Base-by-base conservation (phyloP, 139 green algal genomes). In the Ettlia oleoabundans region DNA sequence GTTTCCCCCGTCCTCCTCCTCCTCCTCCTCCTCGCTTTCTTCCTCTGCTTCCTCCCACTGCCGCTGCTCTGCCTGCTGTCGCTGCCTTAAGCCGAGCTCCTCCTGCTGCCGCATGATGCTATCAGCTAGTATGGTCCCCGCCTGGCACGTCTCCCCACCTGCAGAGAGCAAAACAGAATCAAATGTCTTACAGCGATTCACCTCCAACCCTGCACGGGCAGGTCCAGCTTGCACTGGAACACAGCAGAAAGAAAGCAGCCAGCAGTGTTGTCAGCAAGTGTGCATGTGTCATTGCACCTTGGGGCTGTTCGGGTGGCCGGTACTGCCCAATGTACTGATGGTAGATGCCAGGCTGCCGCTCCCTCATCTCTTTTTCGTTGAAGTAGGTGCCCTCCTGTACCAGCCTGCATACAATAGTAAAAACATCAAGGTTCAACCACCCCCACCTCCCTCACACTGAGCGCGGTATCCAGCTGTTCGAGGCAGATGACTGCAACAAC, bases 261-360 rank as follows among this genome's bases (percentile, higher is more conserved):
- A n/a, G n/a, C n/a, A n/a, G n/a, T n/a, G n/a, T n/a, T n/a, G n/a
- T n/a, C n/a, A n/a, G n/a, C n/a, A n/a, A n/a, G n/a, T n/a, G n/a
- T n/a, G n/a, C n/a, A n/a, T n/a, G n/a, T n/a, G n/a, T n/a, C n/a
- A n/a, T n/a, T 32, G 28, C 53, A 73, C 66, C 67, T 9, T 78
- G 28, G 0, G 79, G 79, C 37, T 33, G 30, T 62, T 53, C 67
- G 0, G 76, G 52, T 18, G 64, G 55, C 3, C 26, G 35, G 62
- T 82, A 90, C 74, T 85, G 84, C 30, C 91, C 92, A 2, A 96
- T 80, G 66, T 92, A 91, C 53, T 94, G 82, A 28, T 96, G 90
- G 75, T 95, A 89, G 13, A 96, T 79, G 68, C 90, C 85, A 5
- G 93, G 93, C 67, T 85, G 86, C 3, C 93, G 85, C 30, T 86